Evolutionary conservation across 2,329 filamentous ascomycete species (phyloP), one percentile per base, ranked within the genome.

Genomic region (Alternaria solani): DNA sequence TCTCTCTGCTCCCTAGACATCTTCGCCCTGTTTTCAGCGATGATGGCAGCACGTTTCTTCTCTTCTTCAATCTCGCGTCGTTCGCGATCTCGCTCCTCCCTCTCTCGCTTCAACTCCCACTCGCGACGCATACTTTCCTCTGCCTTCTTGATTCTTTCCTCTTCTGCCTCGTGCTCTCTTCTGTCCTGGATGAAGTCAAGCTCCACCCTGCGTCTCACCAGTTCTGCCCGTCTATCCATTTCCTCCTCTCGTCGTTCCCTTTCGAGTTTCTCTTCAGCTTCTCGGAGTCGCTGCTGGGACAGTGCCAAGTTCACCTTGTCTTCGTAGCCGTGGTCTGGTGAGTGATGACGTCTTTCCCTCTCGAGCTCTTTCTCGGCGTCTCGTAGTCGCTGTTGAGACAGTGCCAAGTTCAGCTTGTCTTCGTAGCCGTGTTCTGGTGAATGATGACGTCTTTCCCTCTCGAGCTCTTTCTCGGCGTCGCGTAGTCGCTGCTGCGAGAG

Each of bases 41-140:
- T 61, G 55, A 80, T 75, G 36, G 73, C 75, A 51, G 81, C 75
- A 39, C 70, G 73, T 64, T 82, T 78, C 59, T 77, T 67, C 75
- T 77, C 59, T 79, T 66, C 79, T 63, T 80, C 76, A 16, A 75
- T 67, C 60, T 80, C 74, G 51, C 76, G 73, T 55, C 76, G 71
- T 30, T 80, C 75, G 46, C 77, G 75, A 9, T 75, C 69, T 20
- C 74, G 68, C 16, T 75, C 73, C 48, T 74, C 75, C 23, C 64
- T 63, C 47, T 73, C 72, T 16, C 61, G 62, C 62, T 72, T 72
- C 42, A 77, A 55, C 59, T 76, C 74, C 65, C 67, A 74, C 36
- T 77, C 71, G 56, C 72, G 69, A 65, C 66, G 72, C 52, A 75
- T 63, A 42, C 65, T 69, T 25, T 77, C 69, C 57, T 77, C 74